Evolutionary conservation across 1,139 yeast genomes (phyloP).

Genomic region (Nakaseomyces nivariensis): DNA sequence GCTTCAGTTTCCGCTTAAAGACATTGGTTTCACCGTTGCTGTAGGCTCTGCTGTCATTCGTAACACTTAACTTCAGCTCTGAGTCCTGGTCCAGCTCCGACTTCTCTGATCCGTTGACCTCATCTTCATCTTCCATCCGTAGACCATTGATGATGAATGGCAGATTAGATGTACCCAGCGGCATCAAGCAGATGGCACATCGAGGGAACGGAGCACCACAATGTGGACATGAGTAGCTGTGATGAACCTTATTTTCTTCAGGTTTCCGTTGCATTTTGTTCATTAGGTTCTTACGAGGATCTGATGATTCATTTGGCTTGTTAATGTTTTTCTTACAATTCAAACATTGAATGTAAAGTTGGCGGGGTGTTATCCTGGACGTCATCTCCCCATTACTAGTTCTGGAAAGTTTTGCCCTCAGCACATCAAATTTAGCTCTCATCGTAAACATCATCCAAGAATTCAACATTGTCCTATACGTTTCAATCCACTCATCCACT

Average conservation of each 20-base stretch:
- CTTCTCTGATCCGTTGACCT: background rate
- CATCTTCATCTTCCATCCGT: conserved; percentile 6
- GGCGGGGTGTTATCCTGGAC: conserved; percentile 52
- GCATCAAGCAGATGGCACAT: conserved; percentile 78
- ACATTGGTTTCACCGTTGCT: background rate
- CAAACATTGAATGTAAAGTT: conserved; percentile 69
- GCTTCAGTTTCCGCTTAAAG: conserved; percentile 12
- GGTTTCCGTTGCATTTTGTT: conserved; percentile 7
- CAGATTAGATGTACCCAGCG: conserved; percentile 58
- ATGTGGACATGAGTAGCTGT: conserved; percentile 53
- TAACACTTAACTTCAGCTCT: background rate
- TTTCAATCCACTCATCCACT: conserved; percentile 68
- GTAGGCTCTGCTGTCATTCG: background rate
- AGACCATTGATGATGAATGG: conserved; percentile 29
- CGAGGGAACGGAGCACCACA: conserved; percentile 88
- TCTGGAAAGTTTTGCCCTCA: conserved; percentile 55
- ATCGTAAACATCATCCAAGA: conserved; percentile 74
- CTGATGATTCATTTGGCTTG: conserved; percentile 16
- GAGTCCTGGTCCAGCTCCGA: background rate
- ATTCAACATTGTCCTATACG: conserved; percentile 65
- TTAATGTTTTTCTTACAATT: conserved; percentile 69
- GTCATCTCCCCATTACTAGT: conserved; percentile 41
- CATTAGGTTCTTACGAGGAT: background rate
- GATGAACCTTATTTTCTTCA: conserved; percentile 13
- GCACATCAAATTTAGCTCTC: conserved; percentile 79